Base-by-base conservation (phyloP, 2,329 filamentous ascomycete genomes). In the Zalaria obscura region DNA sequence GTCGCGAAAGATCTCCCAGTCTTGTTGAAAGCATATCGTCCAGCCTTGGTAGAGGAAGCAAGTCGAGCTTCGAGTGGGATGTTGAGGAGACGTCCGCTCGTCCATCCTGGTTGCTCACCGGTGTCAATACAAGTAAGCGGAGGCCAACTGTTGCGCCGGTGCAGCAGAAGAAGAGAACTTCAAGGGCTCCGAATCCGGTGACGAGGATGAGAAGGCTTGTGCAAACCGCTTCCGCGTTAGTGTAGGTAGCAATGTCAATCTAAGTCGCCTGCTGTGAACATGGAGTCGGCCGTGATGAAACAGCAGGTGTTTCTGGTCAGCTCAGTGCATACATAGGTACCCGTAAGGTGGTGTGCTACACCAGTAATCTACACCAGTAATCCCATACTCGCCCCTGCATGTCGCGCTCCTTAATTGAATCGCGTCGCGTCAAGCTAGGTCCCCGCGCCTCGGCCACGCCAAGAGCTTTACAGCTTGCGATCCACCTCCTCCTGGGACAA, bases 211-310 rank as follows among this genome's bases (percentile, higher is more conserved):
- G 48, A 26, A 42, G 48, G 32, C 40, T 50, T 25, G 47, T 55
- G 36, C 50, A 51, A 40, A 54, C 49, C 35, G 52, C 52, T 31
- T 47, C 48, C 31, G 45, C 49, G 10, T 47, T 48, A 18, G 34
- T 50, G 25, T 51, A 48, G 43, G 18, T 18, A 18, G 18, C 18
- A 18, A 18, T 8, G 34, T 35, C 34, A 25, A 35, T 35, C 34
- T n/a, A 6, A 6, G 4, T 35, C 6, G 18, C 34, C 34, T 18
- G 18, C 18, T 18, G 18, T 18, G 18, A 18, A 18, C 18, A 18
- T 18, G 18, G 18, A 18, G 18, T 18, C 18, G 18, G 18, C 18
- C 18, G 18, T 18, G 18, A 18, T 18, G 18, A 18, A 18, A 18
- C 18, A 18, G 18, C 18, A 18, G 18, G 18, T 18, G 18, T 18